These are phyloP conservation scores for Diaporthe sp. DNA, from an alignment of 2,329 filamentous ascomycete species.

Conservation along the genomic window DNA sequence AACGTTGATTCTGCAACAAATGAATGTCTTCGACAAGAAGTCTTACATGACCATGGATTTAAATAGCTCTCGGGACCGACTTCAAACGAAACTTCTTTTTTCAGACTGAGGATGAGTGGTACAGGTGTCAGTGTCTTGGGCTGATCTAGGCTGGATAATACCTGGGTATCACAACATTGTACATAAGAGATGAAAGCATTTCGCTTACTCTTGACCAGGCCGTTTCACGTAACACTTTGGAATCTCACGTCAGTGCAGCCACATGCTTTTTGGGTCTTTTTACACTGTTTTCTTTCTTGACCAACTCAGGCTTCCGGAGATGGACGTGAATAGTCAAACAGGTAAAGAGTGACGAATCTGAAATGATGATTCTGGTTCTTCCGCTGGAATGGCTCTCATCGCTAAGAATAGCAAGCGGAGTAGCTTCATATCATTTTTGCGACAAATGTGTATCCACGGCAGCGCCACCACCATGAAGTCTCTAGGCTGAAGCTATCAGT, in stretches of 20 bases:
- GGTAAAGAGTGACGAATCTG: not conserved
- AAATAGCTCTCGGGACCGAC: not conserved
- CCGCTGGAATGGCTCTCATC: no score
- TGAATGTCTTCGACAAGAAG: not conserved
- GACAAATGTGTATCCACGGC: not conserved
- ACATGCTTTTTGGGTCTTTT: not conserved
- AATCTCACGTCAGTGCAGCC: not conserved
- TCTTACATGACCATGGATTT: no score
- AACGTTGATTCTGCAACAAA: accelerated
- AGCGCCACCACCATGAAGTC: not conserved
- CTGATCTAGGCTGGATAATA: not conserved
- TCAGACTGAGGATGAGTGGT: not conserved
- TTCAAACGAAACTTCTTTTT: not conserved
- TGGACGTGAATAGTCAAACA: not conserved
- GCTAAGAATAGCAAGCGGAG: not conserved
- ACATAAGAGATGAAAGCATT: not conserved
- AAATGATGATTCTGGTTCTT: not conserved
- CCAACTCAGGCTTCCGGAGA: no score
- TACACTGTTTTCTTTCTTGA: not conserved
- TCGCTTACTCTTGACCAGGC: not conserved
- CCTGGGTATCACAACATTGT: not conserved
- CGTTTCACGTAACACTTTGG: not conserved
- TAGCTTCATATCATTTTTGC: no score
- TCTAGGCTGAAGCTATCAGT: not conserved
- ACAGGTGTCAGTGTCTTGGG: not conserved